Percentiles rank a stretch among this genome's conserved stretches.
Conservation (phyloP, 192 early-diverging fungal species). For the Coemansia sp. region DNA sequence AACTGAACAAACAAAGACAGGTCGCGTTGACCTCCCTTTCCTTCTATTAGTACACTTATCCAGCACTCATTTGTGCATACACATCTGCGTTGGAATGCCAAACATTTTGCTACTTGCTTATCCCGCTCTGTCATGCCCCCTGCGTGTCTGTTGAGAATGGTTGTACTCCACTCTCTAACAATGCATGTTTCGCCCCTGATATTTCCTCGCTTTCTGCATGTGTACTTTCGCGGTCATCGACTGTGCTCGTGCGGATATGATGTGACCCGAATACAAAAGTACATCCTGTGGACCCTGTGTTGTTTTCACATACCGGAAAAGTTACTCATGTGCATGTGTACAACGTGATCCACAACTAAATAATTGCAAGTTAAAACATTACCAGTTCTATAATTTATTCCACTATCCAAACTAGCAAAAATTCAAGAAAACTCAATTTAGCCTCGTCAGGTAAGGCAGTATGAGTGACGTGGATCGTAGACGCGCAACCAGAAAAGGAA, state of each 20-base stretch:
- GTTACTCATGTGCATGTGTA: no score
- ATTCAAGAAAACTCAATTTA: no score
- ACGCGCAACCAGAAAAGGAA: no score
- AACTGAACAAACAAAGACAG: neutral
- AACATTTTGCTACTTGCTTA: neutral
- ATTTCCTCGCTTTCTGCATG: neutral
- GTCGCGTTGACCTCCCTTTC: neutral
- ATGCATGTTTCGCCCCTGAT: neutral
- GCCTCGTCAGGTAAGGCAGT: no score
- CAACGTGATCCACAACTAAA: no score
- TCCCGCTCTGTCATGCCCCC: neutral
- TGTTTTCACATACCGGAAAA: neutral
- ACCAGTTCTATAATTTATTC: no score
- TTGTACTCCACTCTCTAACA: slow-evolving; percentile 2
- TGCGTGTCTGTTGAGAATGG: neutral
- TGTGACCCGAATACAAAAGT: neutral
- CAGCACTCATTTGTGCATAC: neutral
- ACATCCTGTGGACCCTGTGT: neutral
- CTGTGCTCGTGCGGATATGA: neutral
- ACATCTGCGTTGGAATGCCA: neutral
- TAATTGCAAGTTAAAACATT: no score
- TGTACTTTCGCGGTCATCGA: slow-evolving; percentile 3
- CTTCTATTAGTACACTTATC: neutral
- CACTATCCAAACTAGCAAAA: no score
- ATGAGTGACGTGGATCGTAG: no score